Percentiles rank a stretch among this genome's conserved stretches.
Evolutionary conservation across 306 rosid species (phyloP).

Genomic region (Castanea mollissima): DNA sequence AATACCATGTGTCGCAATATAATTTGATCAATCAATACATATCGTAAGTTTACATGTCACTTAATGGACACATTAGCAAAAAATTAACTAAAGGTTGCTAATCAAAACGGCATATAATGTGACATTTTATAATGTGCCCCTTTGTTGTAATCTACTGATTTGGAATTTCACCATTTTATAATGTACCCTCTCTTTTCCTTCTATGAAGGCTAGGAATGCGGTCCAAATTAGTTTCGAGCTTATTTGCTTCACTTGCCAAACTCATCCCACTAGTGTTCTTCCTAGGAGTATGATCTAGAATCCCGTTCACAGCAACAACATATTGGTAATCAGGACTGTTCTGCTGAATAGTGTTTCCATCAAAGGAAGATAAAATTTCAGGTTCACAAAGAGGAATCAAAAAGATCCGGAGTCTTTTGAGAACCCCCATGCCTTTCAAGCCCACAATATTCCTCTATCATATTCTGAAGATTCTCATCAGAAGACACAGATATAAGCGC

Average conservation of each 20-base stretch:
- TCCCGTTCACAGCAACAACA: slow-evolving; percentile 72
- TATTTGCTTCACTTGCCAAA: slow-evolving; percentile 44
- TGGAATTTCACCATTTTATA: too few relatives aligned
- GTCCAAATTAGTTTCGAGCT: slow-evolving; percentile 32
- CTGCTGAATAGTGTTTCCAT: slow-evolving; percentile 39
- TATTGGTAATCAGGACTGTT: slow-evolving; percentile 66
- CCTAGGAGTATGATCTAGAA: slow-evolving; percentile 45
- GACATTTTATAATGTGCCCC: too few relatives aligned
- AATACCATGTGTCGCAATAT: too few relatives aligned
- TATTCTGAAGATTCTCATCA: slow-evolving; percentile 79
- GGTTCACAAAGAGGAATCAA: slow-evolving; percentile 65
- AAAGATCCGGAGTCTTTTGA: slow-evolving; percentile 58
- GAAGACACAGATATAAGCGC: slow-evolving; percentile 77
- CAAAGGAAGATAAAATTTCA: slow-evolving; percentile 45
- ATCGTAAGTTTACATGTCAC: too few relatives aligned
- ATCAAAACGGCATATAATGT: too few relatives aligned
- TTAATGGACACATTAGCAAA: background rate
- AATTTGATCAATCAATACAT: too few relatives aligned
- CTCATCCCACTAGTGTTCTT: slow-evolving; percentile 36
- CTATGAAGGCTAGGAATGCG: slow-evolving; percentile 10
- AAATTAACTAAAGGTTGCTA: too few relatives aligned
- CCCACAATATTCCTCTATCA: slow-evolving; percentile 77
- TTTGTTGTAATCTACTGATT: background rate
- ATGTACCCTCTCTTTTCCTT: too few relatives aligned
- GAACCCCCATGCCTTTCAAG: slow-evolving; percentile 63